Percentiles rank a stretch among this genome's conserved stretches.
Conservation (phyloP, 495 filamentous ascomycete genomes). For the Apiosordaria backusii region DNA sequence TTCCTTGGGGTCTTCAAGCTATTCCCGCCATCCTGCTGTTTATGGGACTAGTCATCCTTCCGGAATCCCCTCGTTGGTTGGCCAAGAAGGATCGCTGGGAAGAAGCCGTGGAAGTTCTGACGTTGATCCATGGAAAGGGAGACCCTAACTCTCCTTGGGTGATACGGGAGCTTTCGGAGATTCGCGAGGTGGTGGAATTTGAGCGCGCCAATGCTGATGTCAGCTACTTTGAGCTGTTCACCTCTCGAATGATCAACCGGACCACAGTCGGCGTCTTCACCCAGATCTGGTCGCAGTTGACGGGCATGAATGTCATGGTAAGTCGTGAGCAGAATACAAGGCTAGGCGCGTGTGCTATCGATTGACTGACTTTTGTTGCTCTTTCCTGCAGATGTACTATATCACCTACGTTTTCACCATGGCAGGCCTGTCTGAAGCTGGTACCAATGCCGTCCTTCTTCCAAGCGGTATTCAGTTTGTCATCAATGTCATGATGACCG, state of each 20-base stretch:
- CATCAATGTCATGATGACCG: constrained; percentile 60
- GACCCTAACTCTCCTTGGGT: constrained; percentile 61
- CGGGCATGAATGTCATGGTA: constrained; percentile 88
- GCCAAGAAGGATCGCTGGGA: constrained; percentile 73
- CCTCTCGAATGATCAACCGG: constrained; percentile 68
- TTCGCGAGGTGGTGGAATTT: constrained; percentile 65
- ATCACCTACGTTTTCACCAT: constrained; percentile 68
- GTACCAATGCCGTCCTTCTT: constrained; percentile 48
- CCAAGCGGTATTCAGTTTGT: constrained; percentile 72
- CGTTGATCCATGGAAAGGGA: constrained; percentile 64
- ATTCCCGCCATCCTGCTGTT: constrained; percentile 65
- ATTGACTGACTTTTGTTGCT: constrained; percentile 10
- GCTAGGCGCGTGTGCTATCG: constrained; percentile 21
- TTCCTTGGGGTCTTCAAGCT: constrained; percentile 76
- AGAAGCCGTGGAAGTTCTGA: constrained; percentile 59
- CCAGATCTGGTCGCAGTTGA: constrained; percentile 81
- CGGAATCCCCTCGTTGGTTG: constrained; percentile 77
- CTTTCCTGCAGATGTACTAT: constrained; percentile 40
- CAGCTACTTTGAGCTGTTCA: constrained; percentile 66
- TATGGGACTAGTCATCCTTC: constrained; percentile 59
- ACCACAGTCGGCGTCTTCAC: constrained; percentile 72
- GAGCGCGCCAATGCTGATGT: constrained; percentile 60
- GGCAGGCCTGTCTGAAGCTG: constrained; percentile 58
- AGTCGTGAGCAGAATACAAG: constrained; percentile 39
- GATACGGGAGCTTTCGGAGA: constrained; percentile 62